Base-by-base conservation (phyloP, 768 basidiomycete species). In the Suillus discolor region DNA sequence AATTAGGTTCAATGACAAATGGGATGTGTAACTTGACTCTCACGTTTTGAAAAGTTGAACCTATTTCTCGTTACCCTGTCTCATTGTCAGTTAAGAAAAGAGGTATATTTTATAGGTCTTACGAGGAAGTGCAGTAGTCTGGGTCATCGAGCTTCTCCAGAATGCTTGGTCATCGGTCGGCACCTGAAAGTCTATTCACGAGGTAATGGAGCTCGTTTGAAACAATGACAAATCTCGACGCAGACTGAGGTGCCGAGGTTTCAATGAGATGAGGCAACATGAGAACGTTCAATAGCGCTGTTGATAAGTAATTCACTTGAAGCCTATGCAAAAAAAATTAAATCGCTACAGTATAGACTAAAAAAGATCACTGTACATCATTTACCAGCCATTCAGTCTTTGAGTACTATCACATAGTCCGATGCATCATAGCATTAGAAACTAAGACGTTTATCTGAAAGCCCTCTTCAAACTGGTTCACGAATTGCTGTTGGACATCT, bases 301-400 rank as follows among this genome's bases (percentile, higher is more conserved):
- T 78, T 36, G 76, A 73, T 18, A 80, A 69, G 54, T 74, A 75
- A 55, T 79, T 79, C 18, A 77, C 74, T 64, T 80, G 78, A 4
- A 80, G 42, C 51, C 79, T 80, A 34, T 11, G 54, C 9, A 16
- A 28, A 31, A 41, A 64, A 49, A 31, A 31, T 31, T 31, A 31
- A 31, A 31, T 31, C 31, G 20, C 3, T 16, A 31, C 16, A 25
- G 25, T 13, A 25, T 20, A 2, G 28, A 12, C 23, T 20, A 31
- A 34, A 64, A 54, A 11, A 38, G 61, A 49, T 28, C 39, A n/a
- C 69, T 72, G 25, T 67, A 85, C 85, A 68, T 74, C 44, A 70
- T 45, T 67, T 87, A 84, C 81, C 82, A 87, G 4, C 82, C 84
- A 66, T 87, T 85, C 2, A 0, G 81, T 81, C 20, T 68, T 65